These are phyloP conservation scores for Tolypocladium cylindrosporum DNA, from an alignment of 2,329 filamentous ascomycete genomes.

Conservation along the genomic window DNA sequence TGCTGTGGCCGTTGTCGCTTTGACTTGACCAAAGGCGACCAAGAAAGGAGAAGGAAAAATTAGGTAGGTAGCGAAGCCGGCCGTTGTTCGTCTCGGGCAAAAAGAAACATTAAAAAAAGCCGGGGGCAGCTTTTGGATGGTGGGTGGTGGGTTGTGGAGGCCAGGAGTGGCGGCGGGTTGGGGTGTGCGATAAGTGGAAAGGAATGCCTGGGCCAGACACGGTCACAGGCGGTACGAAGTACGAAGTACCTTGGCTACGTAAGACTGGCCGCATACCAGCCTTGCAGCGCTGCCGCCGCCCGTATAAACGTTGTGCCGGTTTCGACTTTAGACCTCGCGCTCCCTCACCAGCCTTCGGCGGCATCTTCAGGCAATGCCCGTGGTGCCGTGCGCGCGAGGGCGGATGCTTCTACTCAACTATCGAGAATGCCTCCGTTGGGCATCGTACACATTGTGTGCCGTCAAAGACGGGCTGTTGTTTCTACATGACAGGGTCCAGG, in stretches of 20 bases:
- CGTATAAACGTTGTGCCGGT: not conserved
- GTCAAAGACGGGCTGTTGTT: not conserved
- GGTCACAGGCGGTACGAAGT: not conserved
- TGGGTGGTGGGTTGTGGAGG: conserved; percentile 2
- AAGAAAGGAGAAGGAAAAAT: not conserved
- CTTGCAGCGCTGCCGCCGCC: not conserved
- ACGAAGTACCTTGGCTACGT: too few species aligned
- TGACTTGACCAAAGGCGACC: not conserved
- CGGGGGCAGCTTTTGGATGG: not conserved
- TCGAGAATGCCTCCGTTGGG: not conserved
- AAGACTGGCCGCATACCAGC: too few species aligned
- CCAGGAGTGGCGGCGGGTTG: not conserved
- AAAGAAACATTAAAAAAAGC: not conserved
- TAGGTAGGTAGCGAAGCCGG: not conserved
- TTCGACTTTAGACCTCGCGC: too few species aligned
- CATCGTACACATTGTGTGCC: not conserved
- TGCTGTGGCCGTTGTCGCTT: not conserved
- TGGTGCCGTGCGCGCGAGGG: not conserved
- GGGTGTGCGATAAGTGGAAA: not conserved
- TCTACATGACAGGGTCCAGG: conserved; percentile 37
- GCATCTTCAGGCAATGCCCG: not conserved
- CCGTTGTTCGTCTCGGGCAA: not conserved
- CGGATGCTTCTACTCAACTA: not conserved
- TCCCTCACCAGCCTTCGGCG: too few species aligned
- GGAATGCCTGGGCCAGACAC: not conserved